Evolutionary conservation across 2,329 filamentous ascomycete genomes (phyloP).

Genomic region (Colletotrichum aenigma): DNA sequence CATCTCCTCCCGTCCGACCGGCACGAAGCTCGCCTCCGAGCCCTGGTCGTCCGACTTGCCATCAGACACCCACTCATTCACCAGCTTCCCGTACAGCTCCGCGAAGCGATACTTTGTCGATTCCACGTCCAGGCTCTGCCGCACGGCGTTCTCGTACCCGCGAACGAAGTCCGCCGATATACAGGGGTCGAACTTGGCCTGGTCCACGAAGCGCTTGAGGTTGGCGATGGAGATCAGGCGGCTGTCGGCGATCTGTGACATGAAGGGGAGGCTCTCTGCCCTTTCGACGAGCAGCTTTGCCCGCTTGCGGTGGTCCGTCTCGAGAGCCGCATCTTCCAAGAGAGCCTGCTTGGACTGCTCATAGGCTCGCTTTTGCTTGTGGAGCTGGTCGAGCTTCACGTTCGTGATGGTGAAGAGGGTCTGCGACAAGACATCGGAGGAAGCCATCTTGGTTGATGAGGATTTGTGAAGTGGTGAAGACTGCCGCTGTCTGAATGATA

Average conservation of each 20-base stretch:
- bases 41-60: slow-evolving; percentile 32
- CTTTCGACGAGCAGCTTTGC: slow-evolving; percentile 37
- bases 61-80: slow-evolving; percentile 56
- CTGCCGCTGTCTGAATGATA: background rate
- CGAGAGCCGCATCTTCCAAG: slow-evolving; percentile 30
- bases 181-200: slow-evolving; percentile 57
- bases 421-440: slow-evolving; percentile 47
- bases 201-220: slow-evolving; percentile 55
- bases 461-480: background rate
- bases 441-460: slow-evolving; percentile 31
- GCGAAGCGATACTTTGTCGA: slow-evolving; percentile 61
- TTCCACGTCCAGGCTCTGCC: slow-evolving; percentile 50
- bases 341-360: slow-evolving; percentile 48
- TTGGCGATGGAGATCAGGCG: slow-evolving; percentile 39
- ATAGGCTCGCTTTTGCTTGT: slow-evolving; percentile 54
- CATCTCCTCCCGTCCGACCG: slow-evolving; percentile 56
- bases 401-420: slow-evolving; percentile 59
- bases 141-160: slow-evolving; percentile 51
- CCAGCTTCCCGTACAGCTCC: slow-evolving; percentile 57
- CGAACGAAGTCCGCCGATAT: slow-evolving; percentile 49
- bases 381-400: slow-evolving; percentile 61
- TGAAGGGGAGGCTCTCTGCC: slow-evolving; percentile 36
- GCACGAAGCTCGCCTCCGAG: slow-evolving; percentile 43
- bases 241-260: slow-evolving; percentile 30
- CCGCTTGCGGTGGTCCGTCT: slow-evolving; percentile 30